These are phyloP conservation scores for Stylonectria norvegica DNA, from an alignment of 2,329 filamentous ascomycete genomes.

Conservation along the genomic window DNA sequence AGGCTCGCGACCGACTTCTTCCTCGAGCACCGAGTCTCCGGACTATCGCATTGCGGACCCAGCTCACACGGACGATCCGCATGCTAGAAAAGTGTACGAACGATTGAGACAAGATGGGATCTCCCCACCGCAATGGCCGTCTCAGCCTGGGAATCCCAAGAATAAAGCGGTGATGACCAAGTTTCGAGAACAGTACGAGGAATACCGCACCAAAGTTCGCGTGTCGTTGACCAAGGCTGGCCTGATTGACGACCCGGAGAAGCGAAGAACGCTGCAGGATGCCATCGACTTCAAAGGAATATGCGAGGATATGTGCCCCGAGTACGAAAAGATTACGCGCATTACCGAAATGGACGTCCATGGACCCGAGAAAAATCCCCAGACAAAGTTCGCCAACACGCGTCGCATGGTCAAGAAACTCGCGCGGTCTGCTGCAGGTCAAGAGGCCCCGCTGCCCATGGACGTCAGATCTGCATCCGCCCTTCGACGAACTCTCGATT, in stretches of 20 bases:
- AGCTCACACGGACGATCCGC: constrained; percentile 33
- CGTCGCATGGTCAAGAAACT: constrained; percentile 63
- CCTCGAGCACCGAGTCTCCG: constrained; percentile 22
- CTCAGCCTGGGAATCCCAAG: constrained; percentile 50
- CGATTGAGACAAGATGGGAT: constrained; percentile 55
- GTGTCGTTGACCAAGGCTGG: constrained; percentile 56
- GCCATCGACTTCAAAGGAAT: constrained; percentile 66
- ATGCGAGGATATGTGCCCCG: constrained; percentile 67
- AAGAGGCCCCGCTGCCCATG: constrained; percentile 64
- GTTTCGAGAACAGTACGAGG: constrained; percentile 54
- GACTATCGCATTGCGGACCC: constrained; percentile 17
- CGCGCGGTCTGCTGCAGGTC: constrained; percentile 64
- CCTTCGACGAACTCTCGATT: constrained; percentile 58
- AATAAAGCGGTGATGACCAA: constrained; percentile 51
- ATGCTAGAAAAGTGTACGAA: constrained; percentile 49
- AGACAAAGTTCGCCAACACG: constrained; percentile 45
- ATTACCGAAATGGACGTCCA: constrained; percentile 60
- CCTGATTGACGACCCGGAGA: constrained; percentile 62
- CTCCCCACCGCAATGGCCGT: constrained; percentile 52
- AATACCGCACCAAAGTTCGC: constrained; percentile 55
- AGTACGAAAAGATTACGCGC: constrained; percentile 61
- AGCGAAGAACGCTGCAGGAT: constrained; percentile 58
- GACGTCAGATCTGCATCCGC: constrained; percentile 61
- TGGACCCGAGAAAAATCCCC: constrained; percentile 49
- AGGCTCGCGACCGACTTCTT: constrained; percentile 24